Base-by-base conservation (phyloP, 257 asterid species). In the Jasminum sambac region DNA sequence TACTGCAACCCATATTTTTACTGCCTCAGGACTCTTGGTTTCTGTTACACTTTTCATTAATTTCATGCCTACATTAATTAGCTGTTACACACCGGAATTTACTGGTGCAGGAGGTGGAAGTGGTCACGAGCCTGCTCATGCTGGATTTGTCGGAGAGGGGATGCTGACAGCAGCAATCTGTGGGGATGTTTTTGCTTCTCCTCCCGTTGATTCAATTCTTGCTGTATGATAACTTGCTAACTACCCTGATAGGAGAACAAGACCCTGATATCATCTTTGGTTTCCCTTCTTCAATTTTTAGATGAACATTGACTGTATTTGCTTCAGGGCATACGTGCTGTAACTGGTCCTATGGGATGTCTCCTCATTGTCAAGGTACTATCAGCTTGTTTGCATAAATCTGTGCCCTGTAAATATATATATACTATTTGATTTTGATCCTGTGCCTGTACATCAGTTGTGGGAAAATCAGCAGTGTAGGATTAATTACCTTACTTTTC, bases 121-220 rank as follows among this genome's bases (percentile, higher is more conserved):
- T 79, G 99, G 99, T 66, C 99, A 94, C 21, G 99, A 94, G 84
- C 99, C 99, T 71, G 95, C 96, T 74, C 95, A 91, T 79, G 99
- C 96, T 72, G 99, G 99, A 82, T 94, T 84, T 86, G 98, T 94
- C 67, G 99, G 99, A 82, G 96, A 94, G 81, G 99, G 99, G 72
- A 94, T 94, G 99, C 87, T 94, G 81, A 94, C 99, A 42, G 98
- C 99, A 66, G 98, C 99, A 66, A 84, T 94, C 69, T 94, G 99
- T 73, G 99, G 99, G 76, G 98, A 94, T 80, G 90, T 94, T 79
- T 94, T 94, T 81, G 88, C 99, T 30, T 94, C 98, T 67, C 99
- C 99, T 48, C 90, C 93, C 2, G 95, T 89, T 69, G 95, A 86
- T 73, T 81, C 99, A 62, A 94, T 94, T 81, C 90, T 94, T 71